phyloP scores from a whole-genome alignment of 257 asterid species.

The Solanum virginianum region DNA sequence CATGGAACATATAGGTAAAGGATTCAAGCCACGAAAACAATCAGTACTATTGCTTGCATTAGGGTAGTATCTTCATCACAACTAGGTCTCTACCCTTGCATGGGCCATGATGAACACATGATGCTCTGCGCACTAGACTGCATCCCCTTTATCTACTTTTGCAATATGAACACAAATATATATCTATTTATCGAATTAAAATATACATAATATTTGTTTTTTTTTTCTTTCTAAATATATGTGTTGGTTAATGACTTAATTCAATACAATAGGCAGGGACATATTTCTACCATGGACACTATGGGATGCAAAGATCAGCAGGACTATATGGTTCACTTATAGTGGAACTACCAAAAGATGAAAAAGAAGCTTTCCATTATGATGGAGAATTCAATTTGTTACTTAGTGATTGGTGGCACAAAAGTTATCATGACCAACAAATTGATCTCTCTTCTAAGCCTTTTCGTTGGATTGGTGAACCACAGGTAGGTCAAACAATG shows the following conservation, averaged over 20 bases:
- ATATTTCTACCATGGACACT: conserved; percentile 87
- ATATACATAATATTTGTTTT: neutral
- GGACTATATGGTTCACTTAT: conserved; percentile 70
- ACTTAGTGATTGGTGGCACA: conserved; percentile 90
- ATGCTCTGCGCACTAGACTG: neutral
- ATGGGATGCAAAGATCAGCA: conserved; percentile 89
- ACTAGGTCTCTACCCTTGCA: too few relatives aligned
- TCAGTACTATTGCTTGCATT: too few relatives aligned
- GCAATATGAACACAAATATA: neutral
- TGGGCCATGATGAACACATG: too few relatives aligned
- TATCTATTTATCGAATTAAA: neutral
- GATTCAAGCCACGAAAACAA: too few relatives aligned
- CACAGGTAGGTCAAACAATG: conserved; percentile 53
- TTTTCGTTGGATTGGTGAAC: conserved; percentile 86
- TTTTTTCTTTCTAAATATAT: neutral
- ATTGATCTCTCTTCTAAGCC: conserved; percentile 65
- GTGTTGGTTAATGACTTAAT: neutral
- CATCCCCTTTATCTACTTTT: neutral
- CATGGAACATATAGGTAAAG: too few relatives aligned
- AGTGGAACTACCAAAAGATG: conserved; percentile 29
- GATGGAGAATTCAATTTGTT: conserved; percentile 56
- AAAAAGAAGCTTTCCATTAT: conserved; percentile 42
- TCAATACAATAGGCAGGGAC: conserved; percentile 53
- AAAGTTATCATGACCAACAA: conserved; percentile 42
- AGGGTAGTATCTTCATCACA: too few relatives aligned